Conservation (phyloP, 768 basidiomycete genomes). For the Mycena epipterygia region DNA sequence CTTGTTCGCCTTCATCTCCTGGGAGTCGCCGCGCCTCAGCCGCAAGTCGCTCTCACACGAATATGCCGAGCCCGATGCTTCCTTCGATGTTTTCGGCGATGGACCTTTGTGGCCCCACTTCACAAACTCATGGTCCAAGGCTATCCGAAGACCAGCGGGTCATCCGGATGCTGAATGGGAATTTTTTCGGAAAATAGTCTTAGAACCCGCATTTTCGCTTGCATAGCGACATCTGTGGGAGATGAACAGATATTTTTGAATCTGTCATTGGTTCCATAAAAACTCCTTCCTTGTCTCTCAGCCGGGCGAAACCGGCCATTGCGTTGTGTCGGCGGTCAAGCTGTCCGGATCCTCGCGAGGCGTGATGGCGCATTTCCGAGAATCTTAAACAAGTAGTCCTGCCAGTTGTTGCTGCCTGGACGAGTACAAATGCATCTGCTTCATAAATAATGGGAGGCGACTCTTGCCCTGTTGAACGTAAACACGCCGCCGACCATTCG, state of each 20-base stretch:
- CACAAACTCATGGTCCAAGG: slow-evolving; percentile 51
- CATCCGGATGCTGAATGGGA: slow-evolving; percentile 68
- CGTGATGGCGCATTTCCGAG: too few species aligned
- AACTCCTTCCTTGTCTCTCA: neutral
- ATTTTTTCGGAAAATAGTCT: slow-evolving; percentile 29
- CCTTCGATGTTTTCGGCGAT: slow-evolving; percentile 56
- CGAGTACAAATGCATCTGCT: too few species aligned
- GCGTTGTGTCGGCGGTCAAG: too few species aligned
- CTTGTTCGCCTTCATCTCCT: slow-evolving; percentile 26
- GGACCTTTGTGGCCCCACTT: slow-evolving; percentile 45
- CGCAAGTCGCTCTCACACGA: slow-evolving; percentile 9
- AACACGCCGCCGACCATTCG: too few species aligned
- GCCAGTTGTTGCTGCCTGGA: too few species aligned
- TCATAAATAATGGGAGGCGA: too few species aligned
- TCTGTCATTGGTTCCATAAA: neutral
- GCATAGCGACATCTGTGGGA: too few species aligned
- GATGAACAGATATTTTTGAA: neutral
- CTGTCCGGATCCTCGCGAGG: too few species aligned
- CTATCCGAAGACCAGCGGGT: slow-evolving; percentile 72
- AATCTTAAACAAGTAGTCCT: too few species aligned
- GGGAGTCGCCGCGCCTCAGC: slow-evolving; percentile 25
- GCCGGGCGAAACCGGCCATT: neutral
- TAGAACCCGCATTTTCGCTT: neutral
- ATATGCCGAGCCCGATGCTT: slow-evolving; percentile 43
- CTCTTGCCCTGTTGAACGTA: too few species aligned